Conservation (phyloP, 192 early-diverging fungal species). For the Rhizophlyctis rosea region DNA sequence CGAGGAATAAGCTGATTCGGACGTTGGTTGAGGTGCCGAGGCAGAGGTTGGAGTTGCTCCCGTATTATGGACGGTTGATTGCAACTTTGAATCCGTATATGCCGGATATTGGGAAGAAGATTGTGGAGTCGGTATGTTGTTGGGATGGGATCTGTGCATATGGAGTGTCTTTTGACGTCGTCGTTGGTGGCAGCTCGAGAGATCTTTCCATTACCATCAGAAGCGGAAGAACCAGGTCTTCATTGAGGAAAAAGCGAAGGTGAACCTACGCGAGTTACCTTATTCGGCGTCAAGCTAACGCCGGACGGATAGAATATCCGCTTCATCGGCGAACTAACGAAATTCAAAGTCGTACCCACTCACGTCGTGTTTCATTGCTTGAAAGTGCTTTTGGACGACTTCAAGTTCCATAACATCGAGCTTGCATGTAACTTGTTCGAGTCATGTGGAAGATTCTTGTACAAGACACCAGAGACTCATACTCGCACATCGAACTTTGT, state of each 20-base stretch:
- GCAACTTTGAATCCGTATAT: slow-evolving; percentile 83
- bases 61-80: slow-evolving; percentile 88
- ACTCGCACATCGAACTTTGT: slow-evolving; percentile 67
- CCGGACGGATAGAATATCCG: slow-evolving; percentile 60
- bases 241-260: slow-evolving; percentile 73
- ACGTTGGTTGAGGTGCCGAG: slow-evolving; percentile 77
- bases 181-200: slow-evolving; percentile 53
- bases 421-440: slow-evolving; percentile 80
- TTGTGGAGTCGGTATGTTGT: slow-evolving; percentile 59
- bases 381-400: slow-evolving; percentile 83
- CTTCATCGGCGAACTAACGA: slow-evolving; percentile 88
- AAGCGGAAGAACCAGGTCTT: slow-evolving; percentile 68
- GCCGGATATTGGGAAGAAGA: slow-evolving; percentile 74
- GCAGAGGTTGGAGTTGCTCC: slow-evolving; percentile 76
- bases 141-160: not conserved
- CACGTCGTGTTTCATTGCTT: slow-evolving; percentile 82
- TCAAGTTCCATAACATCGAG: slow-evolving; percentile 80
- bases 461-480: slow-evolving; percentile 71
- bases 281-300: slow-evolving; percentile 1
- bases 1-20: slow-evolving; percentile 73
- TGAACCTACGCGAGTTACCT: slow-evolving; percentile 20
- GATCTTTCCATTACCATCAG: slow-evolving; percentile 68
- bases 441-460: slow-evolving; percentile 84
- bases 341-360: slow-evolving; percentile 82
- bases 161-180: not conserved